Conservation (phyloP, 2,329 filamentous ascomycete species). For the Tolypocladium tropicale region DNA sequence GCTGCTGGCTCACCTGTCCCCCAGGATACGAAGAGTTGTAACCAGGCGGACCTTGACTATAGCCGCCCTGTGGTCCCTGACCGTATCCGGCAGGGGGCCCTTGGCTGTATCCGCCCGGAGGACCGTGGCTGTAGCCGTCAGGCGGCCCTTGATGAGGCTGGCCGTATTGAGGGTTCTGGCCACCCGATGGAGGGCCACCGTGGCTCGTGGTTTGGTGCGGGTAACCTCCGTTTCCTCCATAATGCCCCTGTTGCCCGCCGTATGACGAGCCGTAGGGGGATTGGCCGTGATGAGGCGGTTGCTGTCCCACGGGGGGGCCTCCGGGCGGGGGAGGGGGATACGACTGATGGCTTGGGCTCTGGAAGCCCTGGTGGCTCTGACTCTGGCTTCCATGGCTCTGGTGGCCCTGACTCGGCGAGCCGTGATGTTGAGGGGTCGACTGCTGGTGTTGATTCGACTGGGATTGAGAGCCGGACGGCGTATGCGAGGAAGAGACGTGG, state of each 20-base stretch:
- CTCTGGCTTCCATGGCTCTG: constrained; percentile 1
- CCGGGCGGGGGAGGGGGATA: constrained; percentile 9
- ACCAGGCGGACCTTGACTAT: constrained; percentile 7
- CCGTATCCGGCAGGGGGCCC: constrained; percentile 2
- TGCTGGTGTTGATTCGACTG: constrained; percentile 18
- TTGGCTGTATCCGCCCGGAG: constrained; percentile 5
- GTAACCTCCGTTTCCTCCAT: constrained; percentile 10
- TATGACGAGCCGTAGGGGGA: constrained; percentile 12
- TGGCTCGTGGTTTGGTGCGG: constrained; percentile 12
- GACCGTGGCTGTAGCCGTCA: constrained; percentile 4
- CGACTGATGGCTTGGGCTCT: constrained; percentile 10
- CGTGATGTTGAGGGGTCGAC: constrained; percentile 15
- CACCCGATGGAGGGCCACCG: constrained; percentile 7
- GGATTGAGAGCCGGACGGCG: constrained; percentile 14
- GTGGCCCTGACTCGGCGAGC: constrained; percentile 9
- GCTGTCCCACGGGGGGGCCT: constrained; percentile 6
- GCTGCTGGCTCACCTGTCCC: constrained; percentile 15
- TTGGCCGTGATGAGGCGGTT: constrained; percentile 7
- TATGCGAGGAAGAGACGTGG: constrained; percentile 14
- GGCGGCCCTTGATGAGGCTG: constrained; percentile 7
- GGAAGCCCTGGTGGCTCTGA: constrained; percentile 3
- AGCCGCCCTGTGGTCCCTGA: constrained; percentile 4
- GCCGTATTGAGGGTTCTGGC: constrained; percentile 5
- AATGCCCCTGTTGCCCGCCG: constrained; percentile 13
- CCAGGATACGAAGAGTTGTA: constrained; percentile 19